Evolutionary conservation across 306 rosid genomes (phyloP).

Genomic region (Quercus variabilis): DNA sequence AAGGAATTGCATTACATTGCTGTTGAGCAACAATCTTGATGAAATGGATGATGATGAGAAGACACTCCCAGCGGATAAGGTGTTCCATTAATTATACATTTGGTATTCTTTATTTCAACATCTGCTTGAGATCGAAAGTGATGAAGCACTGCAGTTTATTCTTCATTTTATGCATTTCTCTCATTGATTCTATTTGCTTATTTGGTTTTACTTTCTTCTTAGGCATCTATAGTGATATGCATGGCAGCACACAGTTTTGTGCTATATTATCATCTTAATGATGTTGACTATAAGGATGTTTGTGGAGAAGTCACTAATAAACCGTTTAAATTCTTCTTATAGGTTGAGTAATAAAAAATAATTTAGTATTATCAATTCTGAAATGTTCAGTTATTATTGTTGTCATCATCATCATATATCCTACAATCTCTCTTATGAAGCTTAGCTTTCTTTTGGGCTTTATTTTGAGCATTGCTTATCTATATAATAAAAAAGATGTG

Average conservation of each 20-base stretch:
- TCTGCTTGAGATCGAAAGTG: background rate
- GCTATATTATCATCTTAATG: background rate
- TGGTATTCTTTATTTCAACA: conserved; percentile 11
- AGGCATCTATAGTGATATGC: background rate
- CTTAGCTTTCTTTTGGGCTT: background rate
- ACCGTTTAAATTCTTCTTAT: background rate
- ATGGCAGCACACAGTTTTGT: background rate
- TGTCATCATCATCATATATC: background rate
- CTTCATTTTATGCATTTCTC: background rate
- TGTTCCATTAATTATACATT: conserved; percentile 15
- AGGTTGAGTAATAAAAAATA: background rate
- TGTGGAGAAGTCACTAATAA: background rate
- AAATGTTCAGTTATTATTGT: background rate
- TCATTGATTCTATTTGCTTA: background rate
- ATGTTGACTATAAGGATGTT: too few species aligned
- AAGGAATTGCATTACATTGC: conserved; percentile 86
- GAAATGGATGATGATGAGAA: conserved; percentile 99
- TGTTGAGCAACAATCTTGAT: conserved; percentile 90
- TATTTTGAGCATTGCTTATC: background rate
- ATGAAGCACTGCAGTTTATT: background rate
- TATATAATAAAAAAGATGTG: background rate
- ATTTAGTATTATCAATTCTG: background rate
- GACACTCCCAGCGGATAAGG: conserved; percentile 97
- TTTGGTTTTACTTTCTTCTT: background rate
- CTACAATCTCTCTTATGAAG: background rate